Percentiles rank a stretch among this genome's conserved stretches.
These are phyloP conservation scores for Sisymbrium irio DNA, from an alignment of 345 rosid genomes.

Conservation along the genomic window DNA sequence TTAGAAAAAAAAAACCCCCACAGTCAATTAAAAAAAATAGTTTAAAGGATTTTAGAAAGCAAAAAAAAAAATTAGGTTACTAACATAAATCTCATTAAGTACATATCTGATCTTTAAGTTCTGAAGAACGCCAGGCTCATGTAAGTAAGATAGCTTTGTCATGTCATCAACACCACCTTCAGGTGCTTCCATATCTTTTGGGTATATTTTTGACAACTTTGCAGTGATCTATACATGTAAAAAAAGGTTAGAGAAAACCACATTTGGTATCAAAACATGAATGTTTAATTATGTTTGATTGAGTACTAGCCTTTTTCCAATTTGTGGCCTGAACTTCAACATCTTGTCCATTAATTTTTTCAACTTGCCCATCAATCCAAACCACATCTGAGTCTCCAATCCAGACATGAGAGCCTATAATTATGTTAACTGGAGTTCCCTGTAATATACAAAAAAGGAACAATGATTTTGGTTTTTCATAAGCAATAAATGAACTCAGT, in stretches of 20 bases:
- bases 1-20: background rate
- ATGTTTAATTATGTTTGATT: background rate
- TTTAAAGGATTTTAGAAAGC: background rate
- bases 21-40: background rate
- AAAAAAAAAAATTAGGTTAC: background rate
- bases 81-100: background rate
- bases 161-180: conserved; percentile 6
- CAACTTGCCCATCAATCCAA: conserved; percentile 81
- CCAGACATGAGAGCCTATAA: conserved; percentile 93
- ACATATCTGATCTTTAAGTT: conserved; percentile 4
- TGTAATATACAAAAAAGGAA: conserved; percentile 29
- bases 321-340: conserved; percentile 44
- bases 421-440: conserved; percentile 86
- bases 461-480: too few species aligned
- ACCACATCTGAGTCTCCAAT: conserved; percentile 65
- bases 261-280: background rate
- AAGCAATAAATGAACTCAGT: too few species aligned
- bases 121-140: conserved; percentile 3
- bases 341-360: conserved; percentile 62
- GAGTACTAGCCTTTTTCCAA: conserved; percentile 59
- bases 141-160: conserved; percentile 11
- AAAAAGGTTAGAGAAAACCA: background rate
- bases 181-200: conserved; percentile 9
- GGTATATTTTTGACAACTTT: conserved; percentile 4
- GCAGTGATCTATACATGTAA: background rate